These are phyloP conservation scores for Sporothrix curviconia DNA, from an alignment of 2,329 filamentous ascomycete species.

Conservation along the genomic window DNA sequence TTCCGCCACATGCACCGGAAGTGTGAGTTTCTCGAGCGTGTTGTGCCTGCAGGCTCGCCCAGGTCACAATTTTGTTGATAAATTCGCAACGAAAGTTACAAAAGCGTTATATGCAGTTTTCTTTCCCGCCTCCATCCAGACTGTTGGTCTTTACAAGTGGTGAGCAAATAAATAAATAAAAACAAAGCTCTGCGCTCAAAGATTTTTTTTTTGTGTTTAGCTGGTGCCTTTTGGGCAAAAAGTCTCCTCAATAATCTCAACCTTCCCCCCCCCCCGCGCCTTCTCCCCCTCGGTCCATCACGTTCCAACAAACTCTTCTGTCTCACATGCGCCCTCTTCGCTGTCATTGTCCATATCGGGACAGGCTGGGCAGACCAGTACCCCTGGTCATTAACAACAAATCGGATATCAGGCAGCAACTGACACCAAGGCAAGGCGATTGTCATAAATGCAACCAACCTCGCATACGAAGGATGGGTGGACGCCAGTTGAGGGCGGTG, in stretches of 20 bases:
- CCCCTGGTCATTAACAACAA: background rate
- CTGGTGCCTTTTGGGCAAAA: background rate
- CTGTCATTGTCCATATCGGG: constrained; percentile 6
- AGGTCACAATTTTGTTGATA: too few relatives aligned
- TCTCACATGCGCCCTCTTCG: background rate
- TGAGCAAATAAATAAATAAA: too few relatives aligned
- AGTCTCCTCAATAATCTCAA: background rate
- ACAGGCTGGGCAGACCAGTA: background rate
- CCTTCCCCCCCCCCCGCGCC: background rate
- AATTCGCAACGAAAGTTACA: too few relatives aligned
- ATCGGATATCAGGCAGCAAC: constrained; percentile 2
- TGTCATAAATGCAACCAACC: constrained; percentile 6
- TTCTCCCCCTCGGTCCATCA: background rate
- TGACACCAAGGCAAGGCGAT: background rate
- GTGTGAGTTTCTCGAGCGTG: too few relatives aligned
- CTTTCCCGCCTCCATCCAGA: too few relatives aligned
- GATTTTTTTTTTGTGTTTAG: background rate
- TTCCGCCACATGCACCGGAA: too few relatives aligned
- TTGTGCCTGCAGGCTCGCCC: too few relatives aligned
- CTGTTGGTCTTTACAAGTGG: too few relatives aligned
- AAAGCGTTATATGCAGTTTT: too few relatives aligned
- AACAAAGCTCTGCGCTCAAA: too few relatives aligned
- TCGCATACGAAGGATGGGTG: background rate
- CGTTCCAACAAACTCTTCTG: background rate
- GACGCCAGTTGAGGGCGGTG: background rate